phyloP scores from a whole-genome alignment of 1,284 basidiomycete species.

The Phenoliferia sp. region DNA sequence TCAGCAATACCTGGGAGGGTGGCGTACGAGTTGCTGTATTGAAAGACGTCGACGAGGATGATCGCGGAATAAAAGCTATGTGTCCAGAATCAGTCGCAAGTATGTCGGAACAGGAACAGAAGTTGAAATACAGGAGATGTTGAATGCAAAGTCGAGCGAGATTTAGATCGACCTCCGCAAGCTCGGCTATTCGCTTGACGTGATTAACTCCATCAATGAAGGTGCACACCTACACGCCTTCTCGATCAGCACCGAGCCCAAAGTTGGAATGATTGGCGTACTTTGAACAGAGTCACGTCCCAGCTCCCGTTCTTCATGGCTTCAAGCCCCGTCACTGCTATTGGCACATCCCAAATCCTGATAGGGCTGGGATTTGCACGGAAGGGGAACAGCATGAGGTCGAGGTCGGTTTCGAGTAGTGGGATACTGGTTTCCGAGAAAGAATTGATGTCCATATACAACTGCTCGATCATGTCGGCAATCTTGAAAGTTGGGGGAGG shows the following conservation, averaged over 20 bases:
- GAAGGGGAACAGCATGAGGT: constrained; percentile 89
- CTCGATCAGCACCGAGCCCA: background rate
- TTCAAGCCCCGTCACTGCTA: constrained; percentile 77
- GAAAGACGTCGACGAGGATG: constrained; percentile 93
- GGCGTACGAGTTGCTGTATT: constrained; percentile 95
- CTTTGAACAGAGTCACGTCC: constrained; percentile 91
- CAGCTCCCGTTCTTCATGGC: constrained; percentile 83
- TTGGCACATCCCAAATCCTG: constrained; percentile 91
- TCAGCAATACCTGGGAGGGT: constrained; percentile 28
- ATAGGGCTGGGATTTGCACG: constrained; percentile 88
- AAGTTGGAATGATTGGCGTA: constrained; percentile 37
- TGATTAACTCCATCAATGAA: constrained; percentile 88
- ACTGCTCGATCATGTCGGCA: constrained; percentile 84
- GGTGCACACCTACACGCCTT: constrained; percentile 57
- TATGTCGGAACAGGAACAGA: constrained; percentile 2
- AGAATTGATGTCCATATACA: constrained; percentile 91
- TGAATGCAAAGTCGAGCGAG: constrained; percentile 82
- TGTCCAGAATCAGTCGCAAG: background rate
- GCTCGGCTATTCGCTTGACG: constrained; percentile 80
- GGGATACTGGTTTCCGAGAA: constrained; percentile 91
- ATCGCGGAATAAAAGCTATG: constrained; percentile 88
- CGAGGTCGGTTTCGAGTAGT: constrained; percentile 82
- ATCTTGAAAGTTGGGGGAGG: constrained; percentile 65
- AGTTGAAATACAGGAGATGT: constrained; percentile 70
- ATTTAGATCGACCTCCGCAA: constrained; percentile 83